A percentile compares a stretch with the other conserved stretches of the same genome.
phyloP scores from a whole-genome alignment of 176 grass and related monocot genomes.

The Metroxylon sagu region DNA sequence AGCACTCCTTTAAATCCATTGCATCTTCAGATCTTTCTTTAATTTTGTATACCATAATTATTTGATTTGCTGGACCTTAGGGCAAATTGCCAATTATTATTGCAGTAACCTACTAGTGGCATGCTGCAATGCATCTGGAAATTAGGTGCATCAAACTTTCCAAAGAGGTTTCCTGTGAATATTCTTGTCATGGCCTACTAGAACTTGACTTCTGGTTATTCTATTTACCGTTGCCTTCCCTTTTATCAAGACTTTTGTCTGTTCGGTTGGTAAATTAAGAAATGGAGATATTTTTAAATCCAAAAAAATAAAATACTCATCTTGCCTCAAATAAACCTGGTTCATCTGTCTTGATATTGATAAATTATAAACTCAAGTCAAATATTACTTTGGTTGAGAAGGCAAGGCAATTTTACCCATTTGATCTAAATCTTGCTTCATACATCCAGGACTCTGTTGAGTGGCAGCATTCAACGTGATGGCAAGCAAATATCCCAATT shows the following conservation, averaged over 20 bases:
- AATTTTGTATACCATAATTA: not conserved
- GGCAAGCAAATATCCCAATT: constrained; percentile 53
- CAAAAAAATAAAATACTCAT: too few species aligned
- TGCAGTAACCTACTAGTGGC: not conserved
- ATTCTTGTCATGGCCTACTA: too few species aligned
- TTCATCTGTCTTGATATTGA: too few species aligned
- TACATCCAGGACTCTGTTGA: constrained; percentile 67
- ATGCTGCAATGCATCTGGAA: too few species aligned
- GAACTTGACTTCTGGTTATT: too few species aligned
- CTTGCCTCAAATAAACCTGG: too few species aligned
- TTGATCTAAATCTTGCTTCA: not conserved
- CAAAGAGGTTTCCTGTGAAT: too few species aligned
- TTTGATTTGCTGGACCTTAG: constrained; percentile 4
- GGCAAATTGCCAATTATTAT: not conserved
- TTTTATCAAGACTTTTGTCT: constrained; percentile 57
- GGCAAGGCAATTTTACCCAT: not conserved
- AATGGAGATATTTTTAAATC: too few species aligned
- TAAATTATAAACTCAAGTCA: not conserved
- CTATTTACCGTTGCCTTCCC: constrained; percentile 45
- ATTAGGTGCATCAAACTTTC: too few species aligned
- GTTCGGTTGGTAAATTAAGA: too few species aligned
- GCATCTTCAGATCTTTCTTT: too few species aligned
- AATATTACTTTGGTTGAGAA: not conserved
- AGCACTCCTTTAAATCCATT: too few species aligned
- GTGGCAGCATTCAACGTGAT: constrained; percentile 60